These are phyloP conservation scores for barley (Hordeum vulgare) DNA, from an alignment of 176 grass and related monocot genomes.

Conservation along the genomic window DNA sequence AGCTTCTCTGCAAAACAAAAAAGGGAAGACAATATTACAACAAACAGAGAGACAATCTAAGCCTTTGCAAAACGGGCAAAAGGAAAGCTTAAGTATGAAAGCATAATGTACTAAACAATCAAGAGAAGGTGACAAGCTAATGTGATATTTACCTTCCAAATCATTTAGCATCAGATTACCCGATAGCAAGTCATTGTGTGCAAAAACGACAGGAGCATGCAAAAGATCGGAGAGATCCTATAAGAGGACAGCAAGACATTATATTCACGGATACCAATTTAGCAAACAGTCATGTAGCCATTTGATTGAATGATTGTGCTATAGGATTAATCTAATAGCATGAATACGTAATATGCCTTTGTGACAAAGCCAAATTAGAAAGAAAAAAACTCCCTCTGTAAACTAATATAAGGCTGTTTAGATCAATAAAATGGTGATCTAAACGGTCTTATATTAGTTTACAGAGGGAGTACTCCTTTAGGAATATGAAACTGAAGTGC, in stretches of 20 bases:
- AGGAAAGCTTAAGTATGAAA: not conserved
- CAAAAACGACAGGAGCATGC: slow-evolving; percentile 62
- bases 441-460: too few species aligned
- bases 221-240: slow-evolving; percentile 74
- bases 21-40: not conserved
- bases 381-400: not conserved
- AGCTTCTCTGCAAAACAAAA: slow-evolving; percentile 61
- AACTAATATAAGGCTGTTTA: too few species aligned
- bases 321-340: not conserved
- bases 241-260: slow-evolving; percentile 4
- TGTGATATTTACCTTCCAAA: slow-evolving; percentile 49
- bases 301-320: not conserved
- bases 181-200: slow-evolving; percentile 97
- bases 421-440: too few species aligned
- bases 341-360: not conserved
- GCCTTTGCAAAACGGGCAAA: not conserved
- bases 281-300: not conserved
- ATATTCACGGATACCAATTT: not conserved
- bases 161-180: slow-evolving; percentile 98
- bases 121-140: not conserved
- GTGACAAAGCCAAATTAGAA: not conserved
- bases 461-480: too few species aligned
- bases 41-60: not conserved
- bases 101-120: not conserved
- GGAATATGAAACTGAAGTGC: not conserved